phyloP scores from a whole-genome alignment of 257 asterid species.

The Ophiorrhiza pumila region DNA sequence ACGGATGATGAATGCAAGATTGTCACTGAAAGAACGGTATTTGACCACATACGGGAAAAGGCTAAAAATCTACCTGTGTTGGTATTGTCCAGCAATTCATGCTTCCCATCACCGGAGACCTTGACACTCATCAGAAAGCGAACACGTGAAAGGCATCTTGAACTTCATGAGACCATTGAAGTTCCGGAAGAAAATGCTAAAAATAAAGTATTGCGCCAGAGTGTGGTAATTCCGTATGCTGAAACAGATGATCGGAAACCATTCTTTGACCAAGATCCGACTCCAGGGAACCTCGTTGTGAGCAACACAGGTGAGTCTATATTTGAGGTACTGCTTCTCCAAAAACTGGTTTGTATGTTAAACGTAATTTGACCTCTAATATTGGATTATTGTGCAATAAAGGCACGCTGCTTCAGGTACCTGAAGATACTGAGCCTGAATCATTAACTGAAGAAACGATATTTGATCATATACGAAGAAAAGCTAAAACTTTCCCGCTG shows the following conservation, averaged over 20 bases:
- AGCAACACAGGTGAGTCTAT: constrained; percentile 42
- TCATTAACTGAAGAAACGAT: constrained; percentile 30
- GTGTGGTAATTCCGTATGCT: constrained; percentile 24
- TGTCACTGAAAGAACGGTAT: constrained; percentile 61
- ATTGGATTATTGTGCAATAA: constrained; percentile 3
- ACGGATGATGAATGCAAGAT: constrained; percentile 73
- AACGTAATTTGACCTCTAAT: constrained; percentile 6
- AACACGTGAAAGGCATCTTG: constrained; percentile 60
- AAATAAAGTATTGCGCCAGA: constrained; percentile 26
- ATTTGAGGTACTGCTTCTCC: neutral
- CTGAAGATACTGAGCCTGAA: constrained; percentile 25
- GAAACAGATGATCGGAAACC: constrained; percentile 26
- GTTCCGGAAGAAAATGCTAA: constrained; percentile 33
- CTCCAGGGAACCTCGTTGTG: constrained; percentile 21
- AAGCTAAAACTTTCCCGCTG: constrained; percentile 32
- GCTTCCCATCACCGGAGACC: constrained; percentile 63
- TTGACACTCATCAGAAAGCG: constrained; percentile 73
- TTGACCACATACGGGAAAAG: constrained; percentile 77
- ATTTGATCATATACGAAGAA: constrained; percentile 34
- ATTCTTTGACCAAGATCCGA: constrained; percentile 24
- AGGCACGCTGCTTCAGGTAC: constrained; percentile 24
- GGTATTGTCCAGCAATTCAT: constrained; percentile 35
- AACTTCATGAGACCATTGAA: constrained; percentile 41
- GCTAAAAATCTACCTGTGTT: constrained; percentile 65
- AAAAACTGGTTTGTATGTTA: neutral